Percentiles rank a stretch among this genome's conserved stretches.
Evolutionary conservation across 2,329 filamentous ascomycete species (phyloP).

Genomic region (Geoglossum cookeanum): DNA sequence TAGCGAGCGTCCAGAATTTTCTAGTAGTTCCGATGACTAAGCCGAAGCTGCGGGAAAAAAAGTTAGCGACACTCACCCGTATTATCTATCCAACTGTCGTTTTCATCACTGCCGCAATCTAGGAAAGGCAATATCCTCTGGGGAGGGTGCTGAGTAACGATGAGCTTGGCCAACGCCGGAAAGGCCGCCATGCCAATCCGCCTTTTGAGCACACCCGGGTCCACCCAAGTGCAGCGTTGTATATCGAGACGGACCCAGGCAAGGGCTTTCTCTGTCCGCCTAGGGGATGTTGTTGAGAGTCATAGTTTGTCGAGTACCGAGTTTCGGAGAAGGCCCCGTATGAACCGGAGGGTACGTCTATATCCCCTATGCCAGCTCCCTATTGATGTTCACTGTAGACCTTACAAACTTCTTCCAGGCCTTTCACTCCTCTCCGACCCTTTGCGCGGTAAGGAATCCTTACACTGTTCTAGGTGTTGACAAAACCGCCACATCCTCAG

Average conservation of each 20-base stretch:
- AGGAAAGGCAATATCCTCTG: neutral
- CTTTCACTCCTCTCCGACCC: constrained; percentile 29
- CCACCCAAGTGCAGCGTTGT: constrained; percentile 1
- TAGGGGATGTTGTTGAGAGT: neutral
- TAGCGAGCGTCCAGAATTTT: too few species aligned
- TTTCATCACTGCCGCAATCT: neutral
- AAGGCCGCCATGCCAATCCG: constrained; percentile 7
- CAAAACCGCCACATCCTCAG: constrained; percentile 59
- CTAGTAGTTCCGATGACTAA: neutral
- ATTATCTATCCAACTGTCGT: neutral
- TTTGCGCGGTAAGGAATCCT: constrained; percentile 61
- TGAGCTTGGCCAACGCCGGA: neutral
- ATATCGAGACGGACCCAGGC: constrained; percentile 5
- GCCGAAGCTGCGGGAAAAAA: neutral
- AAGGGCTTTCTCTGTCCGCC: neutral
- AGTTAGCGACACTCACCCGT: neutral
- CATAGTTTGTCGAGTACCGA: neutral
- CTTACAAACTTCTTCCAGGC: constrained; percentile 13
- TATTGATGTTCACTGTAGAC: neutral
- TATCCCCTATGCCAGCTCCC: neutral
- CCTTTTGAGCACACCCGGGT: constrained; percentile 1
- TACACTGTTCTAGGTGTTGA: constrained; percentile 73
- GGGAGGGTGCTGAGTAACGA: neutral
- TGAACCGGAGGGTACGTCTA: neutral
- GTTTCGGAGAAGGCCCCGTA: neutral